Percentiles rank a stretch among this genome's conserved stretches.
phyloP scores from a whole-genome alignment of 1,284 basidiomycete species.

The Hypsizygus ulmarius region DNA sequence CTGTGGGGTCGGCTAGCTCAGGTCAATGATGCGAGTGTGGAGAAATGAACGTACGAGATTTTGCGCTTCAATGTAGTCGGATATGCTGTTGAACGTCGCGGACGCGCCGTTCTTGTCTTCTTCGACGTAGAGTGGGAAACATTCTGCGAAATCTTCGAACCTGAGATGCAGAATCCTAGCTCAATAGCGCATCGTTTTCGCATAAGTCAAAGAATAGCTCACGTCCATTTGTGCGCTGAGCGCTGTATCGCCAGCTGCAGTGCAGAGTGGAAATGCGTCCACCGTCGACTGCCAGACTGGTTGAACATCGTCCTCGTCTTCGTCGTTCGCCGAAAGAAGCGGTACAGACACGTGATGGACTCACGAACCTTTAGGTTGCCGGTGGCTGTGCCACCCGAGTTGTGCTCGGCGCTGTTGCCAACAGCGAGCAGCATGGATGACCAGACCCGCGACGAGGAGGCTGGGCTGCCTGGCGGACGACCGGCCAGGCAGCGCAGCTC shows the following conservation, averaged over 20 bases:
- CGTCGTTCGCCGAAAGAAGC: not conserved
- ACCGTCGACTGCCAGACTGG: slow-evolving; percentile 60
- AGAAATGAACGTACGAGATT: slow-evolving; percentile 46
- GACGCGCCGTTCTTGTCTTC: slow-evolving; percentile 69
- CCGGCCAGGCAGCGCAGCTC: slow-evolving; percentile 47
- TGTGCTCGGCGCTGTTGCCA: slow-evolving; percentile 7
- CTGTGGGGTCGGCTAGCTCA: slow-evolving; percentile 24
- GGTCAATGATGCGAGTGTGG: not conserved
- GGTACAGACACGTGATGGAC: not conserved
- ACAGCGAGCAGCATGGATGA: slow-evolving; percentile 27
- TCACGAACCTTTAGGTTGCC: not conserved
- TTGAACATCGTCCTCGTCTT: slow-evolving; percentile 38
- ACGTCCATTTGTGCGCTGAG: slow-evolving; percentile 81
- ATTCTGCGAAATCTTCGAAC: slow-evolving; percentile 74
- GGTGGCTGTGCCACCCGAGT: slow-evolving; percentile 12
- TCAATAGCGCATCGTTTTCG: slow-evolving; percentile 3
- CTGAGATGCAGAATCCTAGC: slow-evolving; percentile 32
- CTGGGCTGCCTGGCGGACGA: slow-evolving; percentile 31
- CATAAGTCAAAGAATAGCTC: slow-evolving; percentile 29
- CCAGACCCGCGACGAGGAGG: slow-evolving; percentile 36
- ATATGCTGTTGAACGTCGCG: slow-evolving; percentile 63
- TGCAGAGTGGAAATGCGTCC: slow-evolving; percentile 73
- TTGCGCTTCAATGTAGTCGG: slow-evolving; percentile 64
- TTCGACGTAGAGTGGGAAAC: slow-evolving; percentile 71
- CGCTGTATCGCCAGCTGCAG: slow-evolving; percentile 72